Conservation (phyloP, 2,329 filamentous ascomycete genomes). For the Phaeophleospora eucalypticola region DNA sequence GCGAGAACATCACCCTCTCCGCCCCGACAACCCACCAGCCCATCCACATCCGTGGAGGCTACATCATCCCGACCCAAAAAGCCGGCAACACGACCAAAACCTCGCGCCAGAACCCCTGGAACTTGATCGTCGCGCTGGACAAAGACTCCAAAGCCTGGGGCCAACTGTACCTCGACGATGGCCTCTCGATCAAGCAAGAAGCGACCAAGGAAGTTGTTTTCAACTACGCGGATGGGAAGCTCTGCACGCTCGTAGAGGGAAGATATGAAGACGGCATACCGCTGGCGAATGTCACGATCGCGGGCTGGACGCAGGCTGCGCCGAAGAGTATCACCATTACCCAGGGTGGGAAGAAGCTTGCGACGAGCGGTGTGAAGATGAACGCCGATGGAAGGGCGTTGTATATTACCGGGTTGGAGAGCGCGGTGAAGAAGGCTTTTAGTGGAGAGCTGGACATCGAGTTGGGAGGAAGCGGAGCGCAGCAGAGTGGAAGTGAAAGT, state of each 20-base stretch:
- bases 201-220: constrained; percentile 49
- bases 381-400: constrained; percentile 10
- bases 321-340: constrained; percentile 8
- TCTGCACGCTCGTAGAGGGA: constrained; percentile 22
- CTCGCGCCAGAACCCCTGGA: constrained; percentile 16
- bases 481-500: no score
- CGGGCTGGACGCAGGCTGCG: constrained; percentile 12
- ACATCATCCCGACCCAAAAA: constrained; percentile 25
- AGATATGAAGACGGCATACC: constrained; percentile 19
- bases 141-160: constrained; percentile 3
- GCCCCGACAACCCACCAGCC: constrained; percentile 27
- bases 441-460: constrained; percentile 9
- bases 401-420: constrained; percentile 17
- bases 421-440: constrained; percentile 15
- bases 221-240: constrained; percentile 18
- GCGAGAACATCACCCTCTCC: constrained; percentile 30
- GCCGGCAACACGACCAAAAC: constrained; percentile 19
- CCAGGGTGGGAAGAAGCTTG: constrained; percentile 1
- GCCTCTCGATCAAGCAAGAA: constrained; percentile 57
- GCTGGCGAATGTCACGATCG: constrained; percentile 30
- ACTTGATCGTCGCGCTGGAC: constrained; percentile 17
- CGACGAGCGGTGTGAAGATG: constrained; percentile 7
- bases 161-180: constrained; percentile 57
- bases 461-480: no score
- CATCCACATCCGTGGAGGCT: constrained; percentile 24